phyloP scores from a whole-genome alignment of 108 stramenopile species.

The Cyclotella choctawhatcheeana region DNA sequence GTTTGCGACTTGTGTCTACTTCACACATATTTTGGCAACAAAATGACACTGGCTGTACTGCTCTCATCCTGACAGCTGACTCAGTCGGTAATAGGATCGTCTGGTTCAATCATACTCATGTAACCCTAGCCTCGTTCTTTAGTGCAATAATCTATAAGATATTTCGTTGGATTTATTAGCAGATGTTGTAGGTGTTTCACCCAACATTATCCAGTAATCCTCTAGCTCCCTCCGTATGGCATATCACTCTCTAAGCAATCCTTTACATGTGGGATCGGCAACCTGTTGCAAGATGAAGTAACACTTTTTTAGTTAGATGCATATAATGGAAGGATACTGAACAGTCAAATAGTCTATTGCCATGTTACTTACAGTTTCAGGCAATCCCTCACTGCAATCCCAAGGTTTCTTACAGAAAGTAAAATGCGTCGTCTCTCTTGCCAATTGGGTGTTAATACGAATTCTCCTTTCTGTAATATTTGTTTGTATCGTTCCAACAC shows the following conservation, averaged over 20 bases:
- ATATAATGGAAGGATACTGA: too few relatives aligned
- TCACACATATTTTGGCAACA: too few relatives aligned
- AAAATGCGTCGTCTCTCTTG: slow-evolving; percentile 56
- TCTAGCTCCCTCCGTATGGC: slow-evolving; percentile 49
- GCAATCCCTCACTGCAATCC: slow-evolving; percentile 47
- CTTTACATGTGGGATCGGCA: slow-evolving; percentile 39
- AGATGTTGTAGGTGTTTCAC: neutral
- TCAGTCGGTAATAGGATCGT: too few relatives aligned
- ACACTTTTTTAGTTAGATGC: too few relatives aligned
- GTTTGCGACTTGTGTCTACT: too few relatives aligned
- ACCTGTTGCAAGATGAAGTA: too few relatives aligned
- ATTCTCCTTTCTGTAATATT: slow-evolving; percentile 77
- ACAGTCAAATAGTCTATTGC: too few relatives aligned
- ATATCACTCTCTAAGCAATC: slow-evolving; percentile 49
- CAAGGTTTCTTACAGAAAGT: slow-evolving; percentile 78
- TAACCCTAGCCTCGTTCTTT: slow-evolving; percentile 1
- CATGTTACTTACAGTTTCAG: slow-evolving; percentile 51
- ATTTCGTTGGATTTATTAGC: too few relatives aligned
- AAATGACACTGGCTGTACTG: too few relatives aligned
- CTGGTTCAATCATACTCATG: slow-evolving; percentile 4
- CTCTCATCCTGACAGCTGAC: too few relatives aligned
- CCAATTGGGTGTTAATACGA: slow-evolving; percentile 23
- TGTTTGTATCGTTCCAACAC: slow-evolving; percentile 73
- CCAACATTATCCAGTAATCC: slow-evolving; percentile 48
- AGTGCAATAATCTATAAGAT: slow-evolving; percentile 5